These are phyloP conservation scores for Sophora flavescens DNA, from an alignment of 306 rosid species.

Conservation along the genomic window DNA sequence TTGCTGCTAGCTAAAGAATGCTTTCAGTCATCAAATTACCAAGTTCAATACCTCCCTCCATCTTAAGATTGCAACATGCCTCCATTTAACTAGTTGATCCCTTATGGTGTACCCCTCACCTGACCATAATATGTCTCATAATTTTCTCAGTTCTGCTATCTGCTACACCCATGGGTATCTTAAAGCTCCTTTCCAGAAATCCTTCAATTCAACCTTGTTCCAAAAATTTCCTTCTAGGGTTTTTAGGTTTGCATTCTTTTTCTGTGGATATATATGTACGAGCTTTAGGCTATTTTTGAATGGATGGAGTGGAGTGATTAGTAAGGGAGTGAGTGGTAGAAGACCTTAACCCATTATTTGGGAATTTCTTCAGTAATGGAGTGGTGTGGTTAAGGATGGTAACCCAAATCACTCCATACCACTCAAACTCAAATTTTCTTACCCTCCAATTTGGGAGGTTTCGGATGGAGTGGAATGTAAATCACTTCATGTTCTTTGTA, in stretches of 20 bases:
- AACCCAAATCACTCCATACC: too few species aligned
- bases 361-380: too few species aligned
- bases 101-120: neutral
- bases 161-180: neutral
- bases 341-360: too few species aligned
- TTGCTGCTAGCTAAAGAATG: neutral
- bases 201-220: neutral
- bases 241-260: neutral
- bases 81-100: neutral
- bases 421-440: too few species aligned
- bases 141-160: neutral
- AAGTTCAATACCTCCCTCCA: neutral
- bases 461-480: too few species aligned
- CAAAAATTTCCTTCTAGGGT: neutral
- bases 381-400: too few species aligned
- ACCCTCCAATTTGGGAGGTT: too few species aligned
- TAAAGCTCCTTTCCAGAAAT: neutral
- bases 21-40: neutral
- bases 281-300: neutral
- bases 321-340: too few species aligned
- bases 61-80: neutral
- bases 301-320: too few species aligned
- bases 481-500: too few species aligned
- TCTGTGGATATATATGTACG: neutral
- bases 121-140: neutral